Percentiles rank a stretch among this genome's conserved stretches.
Evolutionary conservation across 495 filamentous ascomycete species (phyloP).

Genomic region (Monascus purpureus): DNA sequence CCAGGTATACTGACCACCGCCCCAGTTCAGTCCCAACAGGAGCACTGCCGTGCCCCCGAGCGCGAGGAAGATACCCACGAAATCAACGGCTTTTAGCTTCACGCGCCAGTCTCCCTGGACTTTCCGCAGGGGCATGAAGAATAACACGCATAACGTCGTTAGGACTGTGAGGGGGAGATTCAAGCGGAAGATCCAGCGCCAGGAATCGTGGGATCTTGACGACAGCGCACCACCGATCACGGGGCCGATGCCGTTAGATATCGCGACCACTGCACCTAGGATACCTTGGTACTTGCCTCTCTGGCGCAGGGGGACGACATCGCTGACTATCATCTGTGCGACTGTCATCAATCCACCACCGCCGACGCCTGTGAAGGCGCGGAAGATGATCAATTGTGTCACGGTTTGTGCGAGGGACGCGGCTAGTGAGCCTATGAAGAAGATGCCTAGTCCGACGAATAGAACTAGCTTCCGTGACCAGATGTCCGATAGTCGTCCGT

Average conservation of each 20-base stretch:
- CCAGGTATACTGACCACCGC: conserved; percentile 38
- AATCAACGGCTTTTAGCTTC: conserved; percentile 37
- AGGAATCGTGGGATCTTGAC: conserved; percentile 22
- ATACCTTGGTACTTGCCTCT: conserved; percentile 48
- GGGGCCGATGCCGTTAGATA: conserved; percentile 41
- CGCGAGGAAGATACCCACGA: conserved; percentile 22
- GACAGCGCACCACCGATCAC: conserved; percentile 40
- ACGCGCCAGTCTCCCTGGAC: conserved; percentile 35
- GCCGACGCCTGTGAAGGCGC: conserved; percentile 40
- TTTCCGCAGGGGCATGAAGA: conserved; percentile 35
- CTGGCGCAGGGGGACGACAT: conserved; percentile 39
- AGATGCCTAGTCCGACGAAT: conserved; percentile 34
- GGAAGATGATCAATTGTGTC: conserved; percentile 39
- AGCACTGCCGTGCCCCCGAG: conserved; percentile 32
- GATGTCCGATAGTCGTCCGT: conserved; percentile 42
- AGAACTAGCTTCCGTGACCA: conserved; percentile 42
- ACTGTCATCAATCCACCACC: conserved; percentile 43
- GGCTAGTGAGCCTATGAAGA: conserved; percentile 41
- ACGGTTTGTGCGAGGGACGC: conserved; percentile 36
- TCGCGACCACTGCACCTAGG: conserved; percentile 37
- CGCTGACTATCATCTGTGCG: conserved; percentile 40
- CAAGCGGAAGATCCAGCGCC: conserved; percentile 45
- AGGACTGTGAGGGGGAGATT: conserved; percentile 33
- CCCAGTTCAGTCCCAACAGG: conserved; percentile 36
- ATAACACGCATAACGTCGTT: conserved; percentile 33